Conservation (phyloP, 2,329 filamentous ascomycete genomes). For the Capronia epimyces region DNA sequence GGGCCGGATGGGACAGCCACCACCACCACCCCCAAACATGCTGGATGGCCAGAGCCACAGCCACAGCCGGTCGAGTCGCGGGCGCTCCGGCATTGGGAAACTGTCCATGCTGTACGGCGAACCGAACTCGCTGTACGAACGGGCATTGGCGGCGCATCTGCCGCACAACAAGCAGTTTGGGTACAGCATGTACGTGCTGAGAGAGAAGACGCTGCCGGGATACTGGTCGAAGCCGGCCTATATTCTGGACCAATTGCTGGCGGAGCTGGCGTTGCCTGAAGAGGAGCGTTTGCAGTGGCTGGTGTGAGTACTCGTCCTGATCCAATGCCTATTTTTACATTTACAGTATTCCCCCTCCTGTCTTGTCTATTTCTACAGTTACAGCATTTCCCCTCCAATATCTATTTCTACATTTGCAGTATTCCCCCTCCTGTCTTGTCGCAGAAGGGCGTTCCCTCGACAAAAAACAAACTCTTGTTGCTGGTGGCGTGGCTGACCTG, state of each 20-base stretch:
- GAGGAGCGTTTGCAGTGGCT: slow-evolving; percentile 35
- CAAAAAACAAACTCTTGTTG: too few relatives aligned
- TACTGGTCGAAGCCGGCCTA: slow-evolving; percentile 29
- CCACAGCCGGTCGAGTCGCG: neutral
- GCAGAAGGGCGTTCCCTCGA: too few relatives aligned
- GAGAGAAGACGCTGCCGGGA: slow-evolving; percentile 22
- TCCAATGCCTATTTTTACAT: too few relatives aligned
- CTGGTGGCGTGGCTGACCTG: too few relatives aligned
- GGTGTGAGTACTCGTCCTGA: too few relatives aligned
- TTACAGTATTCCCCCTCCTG: too few relatives aligned
- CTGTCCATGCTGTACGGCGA: slow-evolving; percentile 36
- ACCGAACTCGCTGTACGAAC: slow-evolving; percentile 35
- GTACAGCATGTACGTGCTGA: slow-evolving; percentile 36
- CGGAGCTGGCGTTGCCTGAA: slow-evolving; percentile 33
- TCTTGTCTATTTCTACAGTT: too few relatives aligned
- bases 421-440: too few relatives aligned
- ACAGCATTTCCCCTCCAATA: too few relatives aligned
- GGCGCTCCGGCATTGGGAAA: slow-evolving; percentile 29
- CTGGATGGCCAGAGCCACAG: neutral
- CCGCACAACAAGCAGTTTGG: slow-evolving; percentile 34
- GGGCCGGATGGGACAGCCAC: neutral
- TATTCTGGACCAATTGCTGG: slow-evolving; percentile 31
- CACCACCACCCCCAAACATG: neutral
- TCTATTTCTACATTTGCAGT: too few relatives aligned
- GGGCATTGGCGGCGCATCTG: slow-evolving; percentile 35